A percentile compares a stretch with the other conserved stretches of the same genome.
Evolutionary conservation across 176 grass and related monocot species (phyloP).

Genomic region (Chrysopogon serrulatus): DNA sequence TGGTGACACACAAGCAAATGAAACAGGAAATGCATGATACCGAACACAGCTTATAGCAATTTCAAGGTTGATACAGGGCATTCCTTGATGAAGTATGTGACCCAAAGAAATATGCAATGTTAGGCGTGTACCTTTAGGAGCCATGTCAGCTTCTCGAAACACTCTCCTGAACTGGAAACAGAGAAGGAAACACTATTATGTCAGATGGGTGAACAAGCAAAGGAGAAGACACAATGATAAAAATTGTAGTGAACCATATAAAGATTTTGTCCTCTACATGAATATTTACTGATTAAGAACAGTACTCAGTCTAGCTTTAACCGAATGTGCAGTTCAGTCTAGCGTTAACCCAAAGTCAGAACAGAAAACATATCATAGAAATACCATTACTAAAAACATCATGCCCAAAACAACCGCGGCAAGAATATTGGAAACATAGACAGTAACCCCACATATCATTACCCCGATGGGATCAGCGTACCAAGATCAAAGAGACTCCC

Average conservation of each 20-base stretch:
- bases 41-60: not conserved
- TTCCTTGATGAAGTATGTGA: not conserved
- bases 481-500: not conserved
- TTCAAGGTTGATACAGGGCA: not conserved
- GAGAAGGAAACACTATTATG: not conserved
- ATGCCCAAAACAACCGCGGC: not conserved
- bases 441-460: not conserved
- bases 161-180: slow-evolving; percentile 5
- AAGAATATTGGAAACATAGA: not conserved
- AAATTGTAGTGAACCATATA: not conserved
- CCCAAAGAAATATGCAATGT: not conserved
- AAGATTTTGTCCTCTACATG: not conserved
- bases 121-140: slow-evolving; percentile 34
- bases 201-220: not conserved
- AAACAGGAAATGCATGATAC: not conserved
- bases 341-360: not conserved
- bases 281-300: not conserved
- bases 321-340: not conserved
- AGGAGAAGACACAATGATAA: not conserved
- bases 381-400: not conserved
- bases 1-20: not conserved
- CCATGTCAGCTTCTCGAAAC: slow-evolving; percentile 28
- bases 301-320: not conserved
- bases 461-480: not conserved
- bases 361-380: too few species aligned